Evolutionary conservation across 306 rosid genomes (phyloP), one percentile per base, ranked within the genome.

Genomic region (Leucaena leucocephala): DNA sequence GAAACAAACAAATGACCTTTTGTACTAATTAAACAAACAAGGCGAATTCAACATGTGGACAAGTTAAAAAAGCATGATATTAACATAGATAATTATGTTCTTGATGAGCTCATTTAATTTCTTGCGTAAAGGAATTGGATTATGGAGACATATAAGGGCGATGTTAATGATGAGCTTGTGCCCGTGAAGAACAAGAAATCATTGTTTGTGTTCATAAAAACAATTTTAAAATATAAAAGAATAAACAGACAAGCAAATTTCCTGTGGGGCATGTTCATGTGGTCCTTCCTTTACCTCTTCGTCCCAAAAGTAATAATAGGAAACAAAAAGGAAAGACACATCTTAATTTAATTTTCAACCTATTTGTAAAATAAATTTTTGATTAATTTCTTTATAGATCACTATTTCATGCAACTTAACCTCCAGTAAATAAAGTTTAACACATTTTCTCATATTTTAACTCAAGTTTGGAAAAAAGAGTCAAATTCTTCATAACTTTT

Each of bases 161-260:
- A 12, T 64, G 27, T 15, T 80, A 79, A 87, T 87, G 62, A 84
- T 84, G 74, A 72, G 45, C 83, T 74, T 64, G 75, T 63, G 85
- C 83, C 49, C 68, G n/a, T 22, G 66, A 68, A 72, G 81, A 57
- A 79, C 58, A 68, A 68, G 79, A 49, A 79, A 84, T 87, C 43
- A 87, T 54, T 17, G 73, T 50, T 14, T 6, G 34, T 58, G n/a
- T 17, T n/a, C 12, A 58, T 12, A 27, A 27, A 27, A 27, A 27
- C 27, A 27, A 27, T 27, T 27, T 27, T 27, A 27, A 27, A 27
- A 27, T 27, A 27, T 27, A 27, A 42, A 45, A 11, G 48, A 10
- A 6, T 5, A 76, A 21, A 63, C 8, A 33, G 61, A 76, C 15
- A 74, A 52, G 3, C 48, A 8, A 66, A 8, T 34, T 75, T 54